Percentiles rank a stretch among this genome's conserved stretches.
Evolutionary conservation across 108 stramenopile genomes (phyloP).

Genomic region (Poteriospumella lacustris): DNA sequence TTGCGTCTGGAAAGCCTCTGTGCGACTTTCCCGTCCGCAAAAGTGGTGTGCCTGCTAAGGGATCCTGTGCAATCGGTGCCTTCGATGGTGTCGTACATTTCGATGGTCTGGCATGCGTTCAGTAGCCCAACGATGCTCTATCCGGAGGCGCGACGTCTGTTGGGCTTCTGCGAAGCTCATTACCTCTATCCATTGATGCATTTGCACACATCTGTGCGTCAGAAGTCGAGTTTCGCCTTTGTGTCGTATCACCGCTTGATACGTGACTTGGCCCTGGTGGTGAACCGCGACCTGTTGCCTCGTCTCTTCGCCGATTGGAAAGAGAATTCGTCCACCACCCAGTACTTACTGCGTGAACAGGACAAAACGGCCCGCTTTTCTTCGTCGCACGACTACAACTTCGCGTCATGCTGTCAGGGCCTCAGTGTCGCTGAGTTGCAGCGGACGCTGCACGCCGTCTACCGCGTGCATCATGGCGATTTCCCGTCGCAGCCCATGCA

Average conservation of each 20-base stretch:
- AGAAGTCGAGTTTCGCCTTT: not conserved
- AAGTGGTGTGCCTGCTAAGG: constrained; percentile 27
- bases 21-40: constrained; percentile 33
- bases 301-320: no score
- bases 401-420: no score
- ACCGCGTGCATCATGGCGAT: no score
- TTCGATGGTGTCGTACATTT: constrained; percentile 36
- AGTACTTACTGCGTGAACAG: no score
- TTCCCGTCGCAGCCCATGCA: no score
- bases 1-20: constrained; percentile 18
- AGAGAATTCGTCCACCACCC: no score
- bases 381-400: no score
- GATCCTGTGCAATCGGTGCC: constrained; percentile 34
- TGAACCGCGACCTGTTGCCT: no score
- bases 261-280: no score
- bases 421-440: no score
- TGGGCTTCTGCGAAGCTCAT: constrained; percentile 7
- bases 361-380: no score
- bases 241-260: constrained; percentile 1
- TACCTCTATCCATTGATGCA: not conserved
- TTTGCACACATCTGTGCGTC: not conserved
- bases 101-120: constrained; percentile 12
- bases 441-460: no score
- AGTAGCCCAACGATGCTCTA: not conserved
- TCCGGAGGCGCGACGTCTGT: not conserved